Evolutionary conservation across 495 filamentous ascomycete species (phyloP).

Genomic region (Lasiosphaeria miniovina): DNA sequence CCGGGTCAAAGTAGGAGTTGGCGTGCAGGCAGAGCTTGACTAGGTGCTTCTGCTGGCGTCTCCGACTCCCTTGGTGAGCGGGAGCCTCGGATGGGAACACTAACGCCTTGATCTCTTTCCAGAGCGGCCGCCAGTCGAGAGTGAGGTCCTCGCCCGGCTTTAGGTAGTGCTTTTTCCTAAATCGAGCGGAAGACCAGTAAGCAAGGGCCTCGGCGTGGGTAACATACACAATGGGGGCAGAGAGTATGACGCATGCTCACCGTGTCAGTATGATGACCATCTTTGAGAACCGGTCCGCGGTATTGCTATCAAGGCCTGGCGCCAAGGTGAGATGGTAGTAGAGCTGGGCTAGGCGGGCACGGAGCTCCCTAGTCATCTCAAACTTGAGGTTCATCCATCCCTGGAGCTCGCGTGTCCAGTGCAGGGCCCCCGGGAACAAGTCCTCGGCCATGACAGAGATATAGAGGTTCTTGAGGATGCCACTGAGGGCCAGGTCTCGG

Average conservation of each 20-base stretch:
- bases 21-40: constrained; percentile 86
- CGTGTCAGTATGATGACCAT: constrained; percentile 95
- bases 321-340: constrained; percentile 94
- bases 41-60: constrained; percentile 52
- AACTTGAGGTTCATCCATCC: constrained; percentile 97
- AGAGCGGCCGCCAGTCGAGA: constrained; percentile 89
- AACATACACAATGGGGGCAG: background rate
- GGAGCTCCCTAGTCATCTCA: constrained; percentile 78
- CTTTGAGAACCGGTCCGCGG: constrained; percentile 87
- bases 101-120: constrained; percentile 83
- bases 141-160: constrained; percentile 82
- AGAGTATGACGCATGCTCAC: constrained; percentile 46
- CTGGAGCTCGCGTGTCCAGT: constrained; percentile 95
- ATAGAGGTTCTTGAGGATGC: constrained; percentile 90
- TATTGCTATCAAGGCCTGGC: constrained; percentile 76
- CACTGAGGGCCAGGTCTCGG: constrained; percentile 68
- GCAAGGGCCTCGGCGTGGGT: background rate
- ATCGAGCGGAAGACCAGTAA: constrained; percentile 22
- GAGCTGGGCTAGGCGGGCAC: constrained; percentile 78
- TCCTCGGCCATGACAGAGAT: constrained; percentile 88
- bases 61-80: constrained; percentile 43
- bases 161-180: constrained; percentile 91
- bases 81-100: constrained; percentile 79
- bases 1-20: constrained; percentile 88
- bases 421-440: constrained; percentile 86